These are phyloP conservation scores for Rhizopus arrhizus DNA, from an alignment of 371 early-diverging fungal species.

Conservation along the genomic window DNA sequence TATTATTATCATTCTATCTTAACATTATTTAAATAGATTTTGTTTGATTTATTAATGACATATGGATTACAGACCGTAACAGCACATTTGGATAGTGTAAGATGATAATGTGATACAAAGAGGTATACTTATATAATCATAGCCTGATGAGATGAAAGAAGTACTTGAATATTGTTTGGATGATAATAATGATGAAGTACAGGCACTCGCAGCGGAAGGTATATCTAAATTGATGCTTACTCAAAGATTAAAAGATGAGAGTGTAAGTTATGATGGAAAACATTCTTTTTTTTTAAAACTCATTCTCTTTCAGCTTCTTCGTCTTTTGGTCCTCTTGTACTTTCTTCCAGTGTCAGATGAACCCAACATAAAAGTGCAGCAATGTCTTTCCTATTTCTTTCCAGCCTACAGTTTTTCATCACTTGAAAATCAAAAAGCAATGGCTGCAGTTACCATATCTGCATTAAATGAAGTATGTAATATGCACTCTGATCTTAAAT, in stretches of 20 bases:
- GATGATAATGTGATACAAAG: not conserved
- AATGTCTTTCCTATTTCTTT: conserved; percentile 85
- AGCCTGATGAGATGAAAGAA: conserved; percentile 44
- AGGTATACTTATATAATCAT: conserved; percentile 6
- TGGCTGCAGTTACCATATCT: conserved; percentile 45
- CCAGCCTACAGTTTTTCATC: conserved; percentile 79
- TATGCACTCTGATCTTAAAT: conserved; percentile 36
- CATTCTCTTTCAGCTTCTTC: conserved; percentile 54
- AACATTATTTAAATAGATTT: conserved; percentile 40
- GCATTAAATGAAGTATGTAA: conserved; percentile 43
- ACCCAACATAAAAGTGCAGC: conserved; percentile 68
- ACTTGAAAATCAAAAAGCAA: conserved; percentile 61
- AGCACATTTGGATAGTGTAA: conserved; percentile 41
- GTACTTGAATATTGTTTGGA: conserved; percentile 57
- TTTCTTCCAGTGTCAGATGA: conserved; percentile 68
- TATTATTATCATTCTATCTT: not conserved
- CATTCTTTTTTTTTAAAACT: conserved; percentile 1
- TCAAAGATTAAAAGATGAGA: conserved; percentile 49
- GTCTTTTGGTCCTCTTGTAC: conserved; percentile 72
- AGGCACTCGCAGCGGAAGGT: conserved; percentile 64
- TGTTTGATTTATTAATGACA: conserved; percentile 63
- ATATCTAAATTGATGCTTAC: conserved; percentile 69
- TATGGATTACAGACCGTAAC: conserved; percentile 49
- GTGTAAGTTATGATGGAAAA: conserved; percentile 37
- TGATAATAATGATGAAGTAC: conserved; percentile 48